phyloP scores from a whole-genome alignment of 495 filamentous ascomycete genomes.

The Lentithecium fluviatile region DNA sequence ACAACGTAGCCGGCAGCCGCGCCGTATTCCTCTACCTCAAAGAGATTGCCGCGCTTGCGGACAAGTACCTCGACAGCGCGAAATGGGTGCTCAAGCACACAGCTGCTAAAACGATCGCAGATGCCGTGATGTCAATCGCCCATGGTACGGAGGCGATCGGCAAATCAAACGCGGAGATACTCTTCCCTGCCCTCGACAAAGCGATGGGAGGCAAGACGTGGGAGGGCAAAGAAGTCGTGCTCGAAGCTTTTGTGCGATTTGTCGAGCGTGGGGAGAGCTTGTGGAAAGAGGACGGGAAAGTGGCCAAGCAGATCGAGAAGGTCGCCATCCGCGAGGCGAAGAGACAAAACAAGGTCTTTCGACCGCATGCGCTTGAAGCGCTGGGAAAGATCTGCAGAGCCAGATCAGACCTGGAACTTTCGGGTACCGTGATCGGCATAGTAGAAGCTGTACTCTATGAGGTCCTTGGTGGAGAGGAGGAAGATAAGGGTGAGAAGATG shows the following conservation, averaged over 20 bases:
- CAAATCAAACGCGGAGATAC: conserved; percentile 54
- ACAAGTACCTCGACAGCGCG: conserved; percentile 66
- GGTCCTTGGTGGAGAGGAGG: conserved; percentile 50
- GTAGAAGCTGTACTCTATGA: conserved; percentile 49
- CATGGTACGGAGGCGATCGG: conserved; percentile 48
- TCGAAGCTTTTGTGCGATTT: conserved; percentile 82
- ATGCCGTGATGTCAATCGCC: conserved; percentile 52
- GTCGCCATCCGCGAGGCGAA: conserved; percentile 70
- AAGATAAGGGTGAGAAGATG: conserved; percentile 53
- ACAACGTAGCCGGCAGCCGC: conserved; percentile 81
- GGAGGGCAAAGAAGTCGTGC: conserved; percentile 84
- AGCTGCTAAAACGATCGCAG: conserved; percentile 73
- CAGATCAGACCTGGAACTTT: conserved; percentile 65
- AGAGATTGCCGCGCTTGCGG: conserved; percentile 72
- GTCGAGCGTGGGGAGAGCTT: conserved; percentile 58
- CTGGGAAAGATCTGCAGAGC: conserved; percentile 68
- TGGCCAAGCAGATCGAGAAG: conserved; percentile 53
- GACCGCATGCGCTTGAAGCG: conserved; percentile 68
- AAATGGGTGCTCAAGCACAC: conserved; percentile 90
- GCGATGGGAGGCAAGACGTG: conserved; percentile 85
- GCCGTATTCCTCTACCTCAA: conserved; percentile 77
- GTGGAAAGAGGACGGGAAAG: conserved; percentile 54
- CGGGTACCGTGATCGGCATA: conserved; percentile 63
- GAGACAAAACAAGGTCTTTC: conserved; percentile 78
- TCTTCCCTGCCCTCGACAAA: conserved; percentile 83